These are phyloP conservation scores for Trichomonascaceae sp. DNA, from an alignment of 1,139 yeast species.

Conservation along the genomic window DNA sequence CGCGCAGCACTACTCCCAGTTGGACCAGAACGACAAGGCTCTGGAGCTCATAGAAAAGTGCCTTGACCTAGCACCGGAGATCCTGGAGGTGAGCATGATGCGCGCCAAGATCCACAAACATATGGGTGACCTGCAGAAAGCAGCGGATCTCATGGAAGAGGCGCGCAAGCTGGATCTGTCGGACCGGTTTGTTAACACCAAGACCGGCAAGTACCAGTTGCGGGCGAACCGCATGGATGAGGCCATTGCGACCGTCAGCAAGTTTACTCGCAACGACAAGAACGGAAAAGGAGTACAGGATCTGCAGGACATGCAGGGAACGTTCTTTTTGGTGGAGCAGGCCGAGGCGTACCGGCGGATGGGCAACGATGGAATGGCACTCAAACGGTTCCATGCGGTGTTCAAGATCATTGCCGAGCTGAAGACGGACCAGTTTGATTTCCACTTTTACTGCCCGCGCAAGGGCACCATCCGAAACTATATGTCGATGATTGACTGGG, in stretches of 20 bases:
- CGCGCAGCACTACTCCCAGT: constrained; percentile 62
- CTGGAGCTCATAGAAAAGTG: constrained; percentile 47
- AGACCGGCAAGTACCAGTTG: constrained; percentile 69
- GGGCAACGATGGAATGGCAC: constrained; percentile 48
- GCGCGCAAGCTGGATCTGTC: constrained; percentile 74
- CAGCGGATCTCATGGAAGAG: constrained; percentile 51
- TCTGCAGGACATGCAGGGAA: constrained; percentile 80
- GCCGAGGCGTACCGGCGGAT: constrained; percentile 65
- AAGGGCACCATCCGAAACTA: constrained; percentile 85
- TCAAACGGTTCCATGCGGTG: constrained; percentile 65
- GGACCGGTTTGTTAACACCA: constrained; percentile 85
- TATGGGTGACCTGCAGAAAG: constrained; percentile 43
- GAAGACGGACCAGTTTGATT: constrained; percentile 78
- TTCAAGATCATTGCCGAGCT: constrained; percentile 57
- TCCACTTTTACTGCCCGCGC: constrained; percentile 86
- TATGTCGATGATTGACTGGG: constrained; percentile 67
- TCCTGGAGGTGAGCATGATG: constrained; percentile 67
- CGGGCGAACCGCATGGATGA: constrained; percentile 69
- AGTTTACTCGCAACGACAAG: constrained; percentile 76
- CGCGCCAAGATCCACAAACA: constrained; percentile 77
- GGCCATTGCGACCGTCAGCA: constrained; percentile 60
- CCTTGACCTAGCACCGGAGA: constrained; percentile 49
- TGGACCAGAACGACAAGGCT: constrained; percentile 40
- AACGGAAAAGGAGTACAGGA: constrained; percentile 75
- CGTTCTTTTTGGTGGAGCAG: constrained; percentile 76